A percentile compares a stretch with the other conserved stretches of the same genome.
Conservation (phyloP, 2,329 filamentous ascomycete species). For the Raffaelea ambrosiae region DNA sequence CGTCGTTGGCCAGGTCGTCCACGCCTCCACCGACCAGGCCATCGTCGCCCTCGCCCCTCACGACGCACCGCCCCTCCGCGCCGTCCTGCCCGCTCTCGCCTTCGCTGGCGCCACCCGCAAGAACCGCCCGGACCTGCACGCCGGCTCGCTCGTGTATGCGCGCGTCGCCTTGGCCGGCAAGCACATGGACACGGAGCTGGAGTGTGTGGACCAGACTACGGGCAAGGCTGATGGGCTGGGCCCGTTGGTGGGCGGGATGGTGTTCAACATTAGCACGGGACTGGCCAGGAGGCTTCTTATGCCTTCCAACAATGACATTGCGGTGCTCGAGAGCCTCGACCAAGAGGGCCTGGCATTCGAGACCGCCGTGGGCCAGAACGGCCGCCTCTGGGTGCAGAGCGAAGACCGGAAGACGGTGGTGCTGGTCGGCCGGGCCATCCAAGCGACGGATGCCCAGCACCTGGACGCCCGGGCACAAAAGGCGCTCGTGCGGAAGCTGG, state of each 20-base stretch:
- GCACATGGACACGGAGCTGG: conserved; percentile 82
- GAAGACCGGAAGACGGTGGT: conserved; percentile 58
- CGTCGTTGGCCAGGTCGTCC: conserved; percentile 78
- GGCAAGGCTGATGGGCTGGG: conserved; percentile 86
- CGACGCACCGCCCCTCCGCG: conserved; percentile 38
- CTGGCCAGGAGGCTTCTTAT: conserved; percentile 75
- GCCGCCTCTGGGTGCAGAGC: conserved; percentile 84
- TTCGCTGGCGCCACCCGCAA: conserved; percentile 93
- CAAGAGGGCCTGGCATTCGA: conserved; percentile 76
- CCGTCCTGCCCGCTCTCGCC: conserved; percentile 74
- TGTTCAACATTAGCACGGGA: conserved; percentile 69
- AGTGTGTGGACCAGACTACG: conserved; percentile 78
- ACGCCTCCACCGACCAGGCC: conserved; percentile 67
- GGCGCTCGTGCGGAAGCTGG: conserved; percentile 45
- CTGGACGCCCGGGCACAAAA: conserved; percentile 59
- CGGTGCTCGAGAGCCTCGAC: conserved; percentile 72
- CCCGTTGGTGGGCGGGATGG: conserved; percentile 71
- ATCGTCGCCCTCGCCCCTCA: conserved; percentile 67
- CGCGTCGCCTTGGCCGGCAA: conserved; percentile 69
- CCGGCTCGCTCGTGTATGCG: conserved; percentile 80
- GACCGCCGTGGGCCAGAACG: conserved; percentile 87
- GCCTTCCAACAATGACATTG: conserved; percentile 50
- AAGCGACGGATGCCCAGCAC: conserved; percentile 63
- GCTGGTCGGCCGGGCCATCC: conserved; percentile 68
- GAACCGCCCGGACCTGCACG: conserved; percentile 67